Evolutionary conservation across 2,329 filamentous ascomycete genomes (phyloP).

Genomic region (Lasiodiplodia gonubiensis): DNA sequence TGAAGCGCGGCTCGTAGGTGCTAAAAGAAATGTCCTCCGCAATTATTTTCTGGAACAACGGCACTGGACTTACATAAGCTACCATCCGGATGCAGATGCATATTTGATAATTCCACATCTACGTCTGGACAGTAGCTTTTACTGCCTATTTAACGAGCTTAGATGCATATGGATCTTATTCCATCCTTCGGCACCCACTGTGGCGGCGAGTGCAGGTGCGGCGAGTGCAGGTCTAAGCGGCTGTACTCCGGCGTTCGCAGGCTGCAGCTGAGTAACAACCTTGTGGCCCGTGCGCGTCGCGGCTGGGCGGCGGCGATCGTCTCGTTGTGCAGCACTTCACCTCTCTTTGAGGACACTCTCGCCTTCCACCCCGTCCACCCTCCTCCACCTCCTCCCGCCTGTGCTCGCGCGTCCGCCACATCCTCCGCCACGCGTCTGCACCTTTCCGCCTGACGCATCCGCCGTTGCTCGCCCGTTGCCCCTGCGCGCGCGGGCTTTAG

Average conservation of each 20-base stretch:
- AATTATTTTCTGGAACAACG: too few relatives aligned
- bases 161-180: too few relatives aligned
- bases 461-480: slow-evolving; percentile 5
- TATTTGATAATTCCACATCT: too few relatives aligned
- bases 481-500: slow-evolving; percentile 20
- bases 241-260: background rate
- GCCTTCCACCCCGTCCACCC: slow-evolving; percentile 20
- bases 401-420: slow-evolving; percentile 4
- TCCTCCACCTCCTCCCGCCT: background rate
- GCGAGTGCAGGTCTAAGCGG: too few relatives aligned
- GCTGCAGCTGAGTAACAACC: slow-evolving; percentile 5
- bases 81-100: too few relatives aligned
- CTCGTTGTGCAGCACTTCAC: slow-evolving; percentile 14
- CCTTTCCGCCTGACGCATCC: background rate
- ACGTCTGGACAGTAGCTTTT: too few relatives aligned
- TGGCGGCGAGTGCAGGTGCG: too few relatives aligned
- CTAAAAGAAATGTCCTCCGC: too few relatives aligned
- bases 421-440: slow-evolving; percentile 3
- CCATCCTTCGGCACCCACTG: too few relatives aligned
- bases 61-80: too few relatives aligned
- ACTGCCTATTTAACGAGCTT: too few relatives aligned
- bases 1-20: too few relatives aligned
- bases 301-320: slow-evolving; percentile 24
- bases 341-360: slow-evolving; percentile 22
- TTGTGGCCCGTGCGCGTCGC: slow-evolving; percentile 5